Percentiles rank a stretch among this genome's conserved stretches.
phyloP scores from a whole-genome alignment of 2,329 filamentous ascomycete genomes.

The Colletotrichum tamarilloi region DNA sequence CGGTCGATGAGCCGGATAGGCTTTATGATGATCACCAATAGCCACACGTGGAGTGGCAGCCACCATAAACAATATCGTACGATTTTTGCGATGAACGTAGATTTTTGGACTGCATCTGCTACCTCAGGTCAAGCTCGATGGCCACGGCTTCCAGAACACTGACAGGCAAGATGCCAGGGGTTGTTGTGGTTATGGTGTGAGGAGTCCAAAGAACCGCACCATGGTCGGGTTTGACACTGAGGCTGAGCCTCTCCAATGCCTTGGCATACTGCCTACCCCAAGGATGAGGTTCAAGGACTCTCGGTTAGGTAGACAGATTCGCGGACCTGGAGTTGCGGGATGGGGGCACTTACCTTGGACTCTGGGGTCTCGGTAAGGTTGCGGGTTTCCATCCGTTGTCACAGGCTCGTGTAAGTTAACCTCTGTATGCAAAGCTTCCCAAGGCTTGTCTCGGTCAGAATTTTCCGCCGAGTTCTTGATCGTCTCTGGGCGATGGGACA shows the following conservation, averaged over 20 bases:
- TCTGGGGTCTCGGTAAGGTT: conserved; percentile 23
- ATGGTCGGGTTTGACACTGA: conserved; percentile 15
- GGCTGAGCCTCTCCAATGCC: conserved; percentile 22
- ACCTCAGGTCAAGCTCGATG: neutral
- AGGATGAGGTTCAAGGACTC: neutral
- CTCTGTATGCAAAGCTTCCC: conserved; percentile 31
- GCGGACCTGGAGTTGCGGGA: conserved; percentile 3
- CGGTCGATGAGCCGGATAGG: conserved; percentile 27
- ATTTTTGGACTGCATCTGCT: conserved; percentile 8
- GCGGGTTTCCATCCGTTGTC: conserved; percentile 14
- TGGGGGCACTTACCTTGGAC: neutral
- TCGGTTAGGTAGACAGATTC: conserved; percentile 9
- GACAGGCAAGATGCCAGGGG: conserved; percentile 11
- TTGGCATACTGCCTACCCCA: conserved; percentile 23
- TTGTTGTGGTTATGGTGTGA: conserved; percentile 7
- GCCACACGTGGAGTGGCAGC: conserved; percentile 27
- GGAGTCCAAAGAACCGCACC: conserved; percentile 22
- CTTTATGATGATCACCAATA: conserved; percentile 28
- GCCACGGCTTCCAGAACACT: conserved; percentile 22
- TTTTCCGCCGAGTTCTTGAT: conserved; percentile 30
- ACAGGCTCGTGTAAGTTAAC: conserved; percentile 15
- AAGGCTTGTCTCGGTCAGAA: conserved; percentile 27
- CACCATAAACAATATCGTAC: conserved; percentile 34
- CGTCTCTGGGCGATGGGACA: conserved; percentile 10
- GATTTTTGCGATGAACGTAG: conserved; percentile 35